Percentiles rank a stretch among this genome's conserved stretches.
Evolutionary conservation across 2,329 filamentous ascomycete species (phyloP).

Genomic region (Colletotrichum sp.): DNA sequence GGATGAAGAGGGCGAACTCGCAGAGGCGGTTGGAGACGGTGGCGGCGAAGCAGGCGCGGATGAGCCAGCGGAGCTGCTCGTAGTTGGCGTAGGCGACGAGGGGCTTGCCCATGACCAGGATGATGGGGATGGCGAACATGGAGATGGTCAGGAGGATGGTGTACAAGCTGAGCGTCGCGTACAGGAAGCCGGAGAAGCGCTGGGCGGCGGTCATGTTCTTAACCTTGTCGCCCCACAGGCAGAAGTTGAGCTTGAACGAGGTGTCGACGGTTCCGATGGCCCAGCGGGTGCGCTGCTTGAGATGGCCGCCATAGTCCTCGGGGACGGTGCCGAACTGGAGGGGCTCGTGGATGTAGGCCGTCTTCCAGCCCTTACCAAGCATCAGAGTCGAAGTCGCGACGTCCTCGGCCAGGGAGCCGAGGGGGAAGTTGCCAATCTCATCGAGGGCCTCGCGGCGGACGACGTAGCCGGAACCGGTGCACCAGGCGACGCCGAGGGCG

Average conservation of each 20-base stretch:
- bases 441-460: constrained; percentile 64
- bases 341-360: constrained; percentile 63
- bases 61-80: constrained; percentile 62
- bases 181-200: constrained; percentile 64
- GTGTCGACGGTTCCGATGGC: constrained; percentile 63
- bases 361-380: constrained; percentile 66
- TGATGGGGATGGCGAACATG: constrained; percentile 64
- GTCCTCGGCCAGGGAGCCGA: constrained; percentile 65
- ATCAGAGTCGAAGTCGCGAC: constrained; percentile 63
- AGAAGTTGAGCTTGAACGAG: constrained; percentile 65
- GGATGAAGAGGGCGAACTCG: constrained; percentile 63
- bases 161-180: constrained; percentile 59
- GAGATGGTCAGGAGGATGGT: constrained; percentile 60
- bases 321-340: constrained; percentile 66
- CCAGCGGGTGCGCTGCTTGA: constrained; percentile 64
- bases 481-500: constrained; percentile 63
- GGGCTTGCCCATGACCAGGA: constrained; percentile 60
- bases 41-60: constrained; percentile 59
- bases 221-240: constrained; percentile 58
- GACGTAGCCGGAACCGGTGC: constrained; percentile 68
- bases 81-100: constrained; percentile 60
- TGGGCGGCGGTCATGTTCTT: constrained; percentile 60
- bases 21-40: constrained; percentile 57
- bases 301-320: constrained; percentile 58
- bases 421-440: constrained; percentile 66